Percentiles rank a stretch among this genome's conserved stretches.
These are phyloP conservation scores for Vaccinium vitisidaea DNA, from an alignment of 148 eudicot genomes.

Conservation along the genomic window DNA sequence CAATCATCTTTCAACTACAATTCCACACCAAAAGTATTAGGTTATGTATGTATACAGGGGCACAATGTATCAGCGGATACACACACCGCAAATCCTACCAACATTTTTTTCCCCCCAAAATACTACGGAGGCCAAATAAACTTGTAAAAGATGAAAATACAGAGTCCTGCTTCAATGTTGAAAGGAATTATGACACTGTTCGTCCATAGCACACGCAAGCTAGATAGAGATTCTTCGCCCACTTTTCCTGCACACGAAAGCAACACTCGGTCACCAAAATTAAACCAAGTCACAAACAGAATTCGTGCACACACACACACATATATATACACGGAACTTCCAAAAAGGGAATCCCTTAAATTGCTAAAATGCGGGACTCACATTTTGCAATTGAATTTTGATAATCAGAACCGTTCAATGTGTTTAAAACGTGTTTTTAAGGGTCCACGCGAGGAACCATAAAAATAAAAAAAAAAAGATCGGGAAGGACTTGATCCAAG, in stretches of 20 bases:
- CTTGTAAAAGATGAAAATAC: background rate
- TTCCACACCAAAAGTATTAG: background rate
- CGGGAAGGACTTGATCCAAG: too few relatives aligned
- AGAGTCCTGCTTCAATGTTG: conserved; percentile 18
- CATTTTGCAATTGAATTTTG: too few relatives aligned
- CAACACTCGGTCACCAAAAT: background rate
- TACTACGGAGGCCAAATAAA: background rate
- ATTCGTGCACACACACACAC: background rate
- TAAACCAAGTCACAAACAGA: background rate
- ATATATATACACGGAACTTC: too few relatives aligned
- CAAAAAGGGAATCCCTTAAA: too few relatives aligned
- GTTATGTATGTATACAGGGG: background rate
- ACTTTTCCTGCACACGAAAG: conserved; percentile 63
- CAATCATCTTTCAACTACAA: background rate
- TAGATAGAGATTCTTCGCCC: conserved; percentile 80
- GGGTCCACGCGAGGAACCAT: too few relatives aligned
- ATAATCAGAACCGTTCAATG: too few relatives aligned
- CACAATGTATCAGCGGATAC: background rate
- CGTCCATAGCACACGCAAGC: conserved; percentile 78
- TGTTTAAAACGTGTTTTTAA: too few relatives aligned
- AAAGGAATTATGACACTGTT: conserved; percentile 61
- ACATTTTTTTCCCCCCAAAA: background rate
- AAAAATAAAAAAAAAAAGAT: too few relatives aligned
- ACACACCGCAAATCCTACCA: background rate
- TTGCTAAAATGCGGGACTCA: too few relatives aligned